Evolutionary conservation across 2,329 filamentous ascomycete species (phyloP), one percentile per base, ranked within the genome.

Genomic region (Lecanicillium sp.): DNA sequence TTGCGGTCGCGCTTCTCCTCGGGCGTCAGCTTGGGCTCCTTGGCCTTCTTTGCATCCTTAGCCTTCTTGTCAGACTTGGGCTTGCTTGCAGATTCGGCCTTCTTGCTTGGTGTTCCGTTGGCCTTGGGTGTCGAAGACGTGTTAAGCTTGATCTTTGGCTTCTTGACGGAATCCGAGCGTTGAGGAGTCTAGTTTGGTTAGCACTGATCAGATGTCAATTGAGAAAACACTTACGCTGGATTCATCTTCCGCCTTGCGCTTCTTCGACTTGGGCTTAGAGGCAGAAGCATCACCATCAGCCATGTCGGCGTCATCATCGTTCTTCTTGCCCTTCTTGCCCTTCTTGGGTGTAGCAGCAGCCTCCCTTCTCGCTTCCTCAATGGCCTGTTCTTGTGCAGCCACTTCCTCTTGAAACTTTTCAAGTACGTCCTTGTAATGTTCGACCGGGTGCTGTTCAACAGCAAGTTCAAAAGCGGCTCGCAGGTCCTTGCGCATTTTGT

Each of bases 211-310:
- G 8, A 27, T 15, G 29, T n/a, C n/a, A 19, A 29, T 5, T n/a
- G 12, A 11, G 15, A 11, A 35, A n/a, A 27, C 12, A 54, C 64
- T 62, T 55, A 72, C 69, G 51, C 68, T 84, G 20, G 74, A 76
- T n/a, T 81, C 81, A 48, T 94, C 89, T 12, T 81, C 86, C 56
- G 90, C 90, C 80, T 95, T 95, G 59, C 90, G 84, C 77, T 95
- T 95, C 78, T 72, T 72, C 6, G 66, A 60, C 55, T 68, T 69
- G 60, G 88, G 84, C 78, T 95, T 95, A n/a, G n/a, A n/a, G 58
- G 65, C 61, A 27, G 71, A 73, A 21, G 78, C 77, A 21, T 84
- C 81, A 27, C 65, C 71, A 54, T 86, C 81, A 35, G 72, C 73
- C 74, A 85, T 83, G 4, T 83, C 81, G 9, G 75, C 59, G 53